Conservation (phyloP, 306 rosid species). For the Trifolium repens region DNA sequence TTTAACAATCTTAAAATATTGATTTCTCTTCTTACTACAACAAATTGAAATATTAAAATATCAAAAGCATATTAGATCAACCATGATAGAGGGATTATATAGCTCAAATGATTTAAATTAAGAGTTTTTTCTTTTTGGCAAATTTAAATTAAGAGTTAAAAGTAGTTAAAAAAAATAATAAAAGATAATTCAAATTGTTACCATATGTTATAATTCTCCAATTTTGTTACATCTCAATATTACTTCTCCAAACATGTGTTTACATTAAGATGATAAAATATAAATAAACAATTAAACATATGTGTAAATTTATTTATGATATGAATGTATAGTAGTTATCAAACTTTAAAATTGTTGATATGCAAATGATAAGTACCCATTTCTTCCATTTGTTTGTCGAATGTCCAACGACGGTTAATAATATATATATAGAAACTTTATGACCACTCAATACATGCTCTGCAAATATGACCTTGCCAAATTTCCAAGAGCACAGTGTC, state of each 20-base stretch:
- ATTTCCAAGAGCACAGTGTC: slow-evolving; percentile 82
- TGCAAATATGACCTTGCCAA: slow-evolving; percentile 87
- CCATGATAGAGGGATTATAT: too few relatives aligned
- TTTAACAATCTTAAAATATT: slow-evolving; percentile 78
- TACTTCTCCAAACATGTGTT: too few relatives aligned
- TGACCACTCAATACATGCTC: slow-evolving; percentile 80
- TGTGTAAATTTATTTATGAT: too few relatives aligned
- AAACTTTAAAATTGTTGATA: not conserved
- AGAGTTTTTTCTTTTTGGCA: too few relatives aligned
- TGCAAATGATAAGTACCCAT: slow-evolving; percentile 59
- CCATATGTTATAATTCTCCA: too few relatives aligned
- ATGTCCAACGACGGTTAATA: slow-evolving; percentile 68
- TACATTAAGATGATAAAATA: not conserved
- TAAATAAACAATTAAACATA: too few relatives aligned
- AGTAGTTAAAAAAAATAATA: too few relatives aligned
- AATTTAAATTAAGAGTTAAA: too few relatives aligned
- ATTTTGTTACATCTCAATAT: too few relatives aligned
- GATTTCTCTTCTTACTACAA: slow-evolving; percentile 86
- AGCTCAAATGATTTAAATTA: too few relatives aligned
- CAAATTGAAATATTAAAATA: slow-evolving; percentile 33
- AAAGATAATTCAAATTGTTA: too few relatives aligned
- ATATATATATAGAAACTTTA: slow-evolving; percentile 90
- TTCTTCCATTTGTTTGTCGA: slow-evolving; percentile 81
- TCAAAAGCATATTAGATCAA: not conserved
- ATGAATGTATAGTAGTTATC: not conserved